Conservation (phyloP, 306 rosid genomes). For the Citrullus mucosospermus region DNA sequence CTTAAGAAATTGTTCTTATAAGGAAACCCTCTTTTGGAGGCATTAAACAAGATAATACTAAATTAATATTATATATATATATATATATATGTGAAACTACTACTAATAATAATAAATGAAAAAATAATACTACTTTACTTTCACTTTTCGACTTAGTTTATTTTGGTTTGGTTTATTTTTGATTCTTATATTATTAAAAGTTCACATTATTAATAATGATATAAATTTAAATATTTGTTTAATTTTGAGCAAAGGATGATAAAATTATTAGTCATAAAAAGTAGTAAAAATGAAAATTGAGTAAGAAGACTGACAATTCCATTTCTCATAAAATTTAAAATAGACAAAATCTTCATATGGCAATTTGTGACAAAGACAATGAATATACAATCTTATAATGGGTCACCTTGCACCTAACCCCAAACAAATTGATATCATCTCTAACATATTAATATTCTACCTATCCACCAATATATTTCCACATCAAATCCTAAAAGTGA, state of each 20-base stretch:
- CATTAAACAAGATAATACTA: background rate
- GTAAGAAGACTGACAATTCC: background rate
- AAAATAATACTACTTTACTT: too few relatives aligned
- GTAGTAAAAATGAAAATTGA: background rate
- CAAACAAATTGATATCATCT: background rate
- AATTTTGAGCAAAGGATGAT: too few relatives aligned
- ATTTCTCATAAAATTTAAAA: background rate
- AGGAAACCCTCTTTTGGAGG: background rate
- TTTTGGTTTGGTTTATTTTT: too few relatives aligned
- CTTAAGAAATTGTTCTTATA: background rate
- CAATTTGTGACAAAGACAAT: background rate
- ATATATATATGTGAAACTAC: too few relatives aligned
- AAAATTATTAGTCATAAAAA: background rate
- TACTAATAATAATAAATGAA: too few relatives aligned
- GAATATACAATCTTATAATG: background rate
- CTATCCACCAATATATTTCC: too few relatives aligned
- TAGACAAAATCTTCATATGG: background rate
- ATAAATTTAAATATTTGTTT: too few relatives aligned
- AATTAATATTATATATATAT: too few relatives aligned
- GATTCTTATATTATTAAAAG: too few relatives aligned
- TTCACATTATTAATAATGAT: too few relatives aligned
- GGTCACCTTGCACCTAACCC: background rate
- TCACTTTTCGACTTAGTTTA: too few relatives aligned
- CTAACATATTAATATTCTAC: too few relatives aligned
- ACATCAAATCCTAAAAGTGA: background rate